Base-by-base conservation (phyloP, 78 protist species). In the Capsaspora owczarzaki region DNA sequence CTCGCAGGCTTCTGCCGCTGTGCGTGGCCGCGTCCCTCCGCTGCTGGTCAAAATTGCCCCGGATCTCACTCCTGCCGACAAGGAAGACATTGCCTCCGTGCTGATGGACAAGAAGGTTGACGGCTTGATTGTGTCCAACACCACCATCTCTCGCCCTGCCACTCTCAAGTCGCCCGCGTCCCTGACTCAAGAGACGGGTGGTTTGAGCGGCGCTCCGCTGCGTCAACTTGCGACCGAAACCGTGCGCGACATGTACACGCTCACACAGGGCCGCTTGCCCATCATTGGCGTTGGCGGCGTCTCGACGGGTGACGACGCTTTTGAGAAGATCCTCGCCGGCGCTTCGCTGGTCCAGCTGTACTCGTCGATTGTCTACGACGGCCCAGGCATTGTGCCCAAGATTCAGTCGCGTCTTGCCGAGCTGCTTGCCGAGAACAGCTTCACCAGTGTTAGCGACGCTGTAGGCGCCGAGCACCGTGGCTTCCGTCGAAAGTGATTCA, bases 41-140 rank as follows among this genome's bases (percentile, higher is more conserved):
- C 42, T 92, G n/a, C 46, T 92, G 37, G 83, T 92, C 14, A 92
- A 92, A 75, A 83, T 92, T n/a, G 93, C 95, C 2, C 95, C 95
- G 4, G 95, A 92, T 56, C 46, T 92, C 37, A 56, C 0, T 61
- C 53, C n/a, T 20, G 51, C 22, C 0, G 86, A 82, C 5, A 38
- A 80, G 42, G 20, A 81, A 25, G 93, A 87, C 78, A 79, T 92
- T 8, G 86, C 87, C 51, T 69, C 61, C 33, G 91, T 85, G 49
- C 83, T 56, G 25, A 0, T 35, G 33, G 69, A 0, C 49, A 5
- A n/a, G 14, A 6, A 31, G 23, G 69, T 92, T 5, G 93, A 89
- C 46, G 96, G 94, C 40, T 10, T 90, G 41, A 83, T 90, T 43
- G 86, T 93, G 23, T 31, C 81, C 38, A 93, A 93, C 86, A 93